A percentile compares a stretch with the other conserved stretches of the same genome.
Evolutionary conservation across 306 rosid genomes (phyloP).

Genomic region (Sicyos edulis): DNA sequence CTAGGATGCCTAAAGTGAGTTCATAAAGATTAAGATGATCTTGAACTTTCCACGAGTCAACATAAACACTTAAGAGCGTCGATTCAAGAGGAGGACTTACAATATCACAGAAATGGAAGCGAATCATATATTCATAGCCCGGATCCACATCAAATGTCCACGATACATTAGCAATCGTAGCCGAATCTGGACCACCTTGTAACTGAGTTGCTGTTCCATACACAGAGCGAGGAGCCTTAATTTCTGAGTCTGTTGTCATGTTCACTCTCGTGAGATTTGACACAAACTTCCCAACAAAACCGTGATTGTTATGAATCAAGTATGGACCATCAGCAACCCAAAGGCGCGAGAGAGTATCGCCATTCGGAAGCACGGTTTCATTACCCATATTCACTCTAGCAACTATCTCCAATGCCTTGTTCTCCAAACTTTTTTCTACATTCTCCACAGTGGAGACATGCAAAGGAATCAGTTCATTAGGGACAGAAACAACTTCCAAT

Average conservation of each 20-base stretch:
- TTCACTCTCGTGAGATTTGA: constrained; percentile 36
- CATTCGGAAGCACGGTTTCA: constrained; percentile 30
- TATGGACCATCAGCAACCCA: constrained; percentile 47
- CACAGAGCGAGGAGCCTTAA: constrained; percentile 41
- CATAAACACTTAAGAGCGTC: constrained; percentile 34
- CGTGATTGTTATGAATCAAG: constrained; percentile 23
- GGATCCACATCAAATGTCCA: constrained; percentile 50
- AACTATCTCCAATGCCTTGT: constrained; percentile 46
- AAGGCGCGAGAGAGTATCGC: constrained; percentile 43
- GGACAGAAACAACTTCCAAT: constrained; percentile 46
- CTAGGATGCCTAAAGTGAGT: constrained; percentile 22
- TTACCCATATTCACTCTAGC: constrained; percentile 64
- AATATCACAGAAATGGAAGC: constrained; percentile 63
- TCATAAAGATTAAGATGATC: constrained; percentile 26
- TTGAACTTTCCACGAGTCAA: constrained; percentile 41
- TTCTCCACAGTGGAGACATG: constrained; percentile 27
- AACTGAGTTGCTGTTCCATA: constrained; percentile 48
- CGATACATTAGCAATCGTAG: constrained; percentile 35
- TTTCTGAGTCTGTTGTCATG: constrained; percentile 12
- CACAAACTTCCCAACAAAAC: constrained; percentile 18
- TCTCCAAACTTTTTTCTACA: constrained; percentile 24
- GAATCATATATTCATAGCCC: constrained; percentile 51
- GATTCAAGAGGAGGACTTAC: constrained; percentile 2
- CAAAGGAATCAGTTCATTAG: constrained; percentile 41
- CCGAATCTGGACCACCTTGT: constrained; percentile 14